Percentiles rank a stretch among this genome's conserved stretches.
These are phyloP conservation scores for Vitis riparia DNA, from an alignment of 164 flowering plant species.

Conservation along the genomic window DNA sequence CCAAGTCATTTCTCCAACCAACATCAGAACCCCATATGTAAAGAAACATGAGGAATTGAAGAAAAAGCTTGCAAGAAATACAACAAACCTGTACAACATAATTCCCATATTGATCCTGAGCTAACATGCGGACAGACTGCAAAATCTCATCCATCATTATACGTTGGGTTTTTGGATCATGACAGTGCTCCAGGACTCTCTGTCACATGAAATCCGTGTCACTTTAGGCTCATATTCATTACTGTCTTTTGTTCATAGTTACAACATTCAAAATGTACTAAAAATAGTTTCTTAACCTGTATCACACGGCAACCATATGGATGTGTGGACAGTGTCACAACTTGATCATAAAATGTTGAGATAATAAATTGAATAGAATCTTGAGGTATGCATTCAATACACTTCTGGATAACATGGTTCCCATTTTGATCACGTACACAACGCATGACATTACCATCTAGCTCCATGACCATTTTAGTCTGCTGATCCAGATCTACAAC, in stretches of 20 bases:
- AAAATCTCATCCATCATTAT: constrained; percentile 93
- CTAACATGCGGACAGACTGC: constrained; percentile 76
- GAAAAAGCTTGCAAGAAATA: neutral
- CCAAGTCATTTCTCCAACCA: no score
- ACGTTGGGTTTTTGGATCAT: constrained; percentile 69
- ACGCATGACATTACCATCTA: constrained; percentile 58
- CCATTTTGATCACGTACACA: constrained; percentile 77
- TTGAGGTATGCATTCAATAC: constrained; percentile 68
- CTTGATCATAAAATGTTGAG: constrained; percentile 55
- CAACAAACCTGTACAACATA: constrained; percentile 94
- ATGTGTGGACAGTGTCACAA: constrained; percentile 58
- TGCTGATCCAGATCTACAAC: constrained; percentile 63
- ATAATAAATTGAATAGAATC: constrained; percentile 55
- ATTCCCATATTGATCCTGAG: constrained; percentile 97
- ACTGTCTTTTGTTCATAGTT: neutral
- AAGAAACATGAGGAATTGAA: no score
- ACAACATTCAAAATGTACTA: neutral
- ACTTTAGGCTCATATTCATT: neutral
- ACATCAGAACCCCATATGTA: no score
- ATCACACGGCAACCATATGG: constrained; percentile 78
- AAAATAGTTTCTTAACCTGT: constrained; percentile 37
- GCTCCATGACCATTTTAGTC: constrained; percentile 51
- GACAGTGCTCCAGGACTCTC: constrained; percentile 75
- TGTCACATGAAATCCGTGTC: constrained; percentile 22
- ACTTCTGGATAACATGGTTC: constrained; percentile 71